A percentile compares a stretch with the other conserved stretches of the same genome.
These are phyloP conservation scores for Diplocarpon mali DNA, from an alignment of 2,329 filamentous ascomycete species.

Conservation along the genomic window DNA sequence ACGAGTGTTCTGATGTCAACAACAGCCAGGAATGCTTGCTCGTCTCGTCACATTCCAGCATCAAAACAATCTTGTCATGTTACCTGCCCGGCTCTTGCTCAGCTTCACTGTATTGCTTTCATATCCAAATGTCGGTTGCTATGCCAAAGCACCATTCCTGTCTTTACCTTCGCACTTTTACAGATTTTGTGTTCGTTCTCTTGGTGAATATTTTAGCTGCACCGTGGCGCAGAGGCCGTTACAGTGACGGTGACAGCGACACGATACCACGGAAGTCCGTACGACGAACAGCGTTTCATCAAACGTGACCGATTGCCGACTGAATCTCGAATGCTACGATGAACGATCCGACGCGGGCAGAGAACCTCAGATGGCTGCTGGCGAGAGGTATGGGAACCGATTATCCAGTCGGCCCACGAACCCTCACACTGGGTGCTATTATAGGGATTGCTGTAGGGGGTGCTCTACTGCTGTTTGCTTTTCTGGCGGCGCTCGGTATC, in stretches of 20 bases:
- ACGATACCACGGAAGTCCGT: background rate
- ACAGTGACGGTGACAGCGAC: background rate
- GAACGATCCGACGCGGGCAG: no score
- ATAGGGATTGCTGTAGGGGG: constrained; percentile 16
- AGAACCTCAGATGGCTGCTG: background rate
- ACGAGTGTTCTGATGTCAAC: background rate
- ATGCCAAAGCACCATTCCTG: constrained; percentile 3
- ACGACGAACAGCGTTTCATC: no score
- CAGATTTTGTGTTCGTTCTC: background rate
- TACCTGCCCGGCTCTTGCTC: background rate
- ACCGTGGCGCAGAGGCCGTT: no score
- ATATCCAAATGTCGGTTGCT: background rate
- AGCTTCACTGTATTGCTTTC: background rate
- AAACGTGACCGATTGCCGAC: no score
- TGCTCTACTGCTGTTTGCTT: constrained; percentile 6
- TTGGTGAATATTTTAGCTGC: background rate
- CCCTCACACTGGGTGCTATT: constrained; percentile 9
- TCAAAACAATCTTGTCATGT: constrained; percentile 1
- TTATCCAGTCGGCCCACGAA: constrained; percentile 5
- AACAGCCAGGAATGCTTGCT: constrained; percentile 9
- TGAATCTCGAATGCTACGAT: background rate
- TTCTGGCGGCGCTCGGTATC: constrained; percentile 4
- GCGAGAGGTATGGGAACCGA: background rate
- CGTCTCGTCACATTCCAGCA: constrained; percentile 6
- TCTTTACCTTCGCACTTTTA: constrained; percentile 2